These are phyloP conservation scores for Suillus subaureus DNA, from an alignment of 768 basidiomycete species.

Conservation along the genomic window DNA sequence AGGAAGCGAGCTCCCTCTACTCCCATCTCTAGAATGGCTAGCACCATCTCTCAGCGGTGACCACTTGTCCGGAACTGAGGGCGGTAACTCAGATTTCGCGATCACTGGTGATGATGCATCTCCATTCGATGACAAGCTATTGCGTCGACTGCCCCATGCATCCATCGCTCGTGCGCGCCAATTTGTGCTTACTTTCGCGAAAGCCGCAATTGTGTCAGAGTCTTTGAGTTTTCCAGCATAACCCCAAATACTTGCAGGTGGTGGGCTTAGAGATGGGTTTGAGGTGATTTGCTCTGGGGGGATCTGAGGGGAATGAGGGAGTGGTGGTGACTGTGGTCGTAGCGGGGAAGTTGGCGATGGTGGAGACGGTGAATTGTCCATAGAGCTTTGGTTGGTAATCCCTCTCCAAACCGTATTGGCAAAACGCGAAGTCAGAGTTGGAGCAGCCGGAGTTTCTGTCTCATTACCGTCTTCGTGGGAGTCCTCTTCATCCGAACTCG, in stretches of 20 bases:
- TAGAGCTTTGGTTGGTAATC: constrained; percentile 72
- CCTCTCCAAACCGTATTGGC: constrained; percentile 75
- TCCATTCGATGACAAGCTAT: constrained; percentile 9
- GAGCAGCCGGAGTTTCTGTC: constrained; percentile 41
- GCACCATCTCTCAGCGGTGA: constrained; percentile 4
- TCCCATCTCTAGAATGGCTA: constrained; percentile 13
- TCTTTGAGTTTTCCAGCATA: constrained; percentile 77
- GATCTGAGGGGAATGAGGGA: constrained; percentile 8
- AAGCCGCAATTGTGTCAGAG: constrained; percentile 68
- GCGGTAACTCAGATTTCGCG: constrained; percentile 23
- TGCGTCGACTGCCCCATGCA: constrained; percentile 31
- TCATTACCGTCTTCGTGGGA: constrained; percentile 44
- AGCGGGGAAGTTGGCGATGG: constrained; percentile 34
- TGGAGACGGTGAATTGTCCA: constrained; percentile 53
- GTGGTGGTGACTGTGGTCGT: constrained; percentile 30
- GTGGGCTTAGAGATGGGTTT: constrained; percentile 8
- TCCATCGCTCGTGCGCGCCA: constrained; percentile 64
- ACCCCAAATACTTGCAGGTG: constrained; percentile 53
- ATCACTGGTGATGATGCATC: constrained; percentile 21
- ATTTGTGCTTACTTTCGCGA: constrained; percentile 76
- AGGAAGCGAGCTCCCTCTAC: constrained; percentile 46
- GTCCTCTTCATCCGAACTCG: constrained; percentile 27
- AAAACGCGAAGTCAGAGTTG: constrained; percentile 52
- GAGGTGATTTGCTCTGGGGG: constrained; percentile 11
- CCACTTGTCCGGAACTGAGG: not conserved